Base-by-base conservation (phyloP, 2,329 filamentous ascomycete genomes). In the Sporothrix luriei region DNA sequence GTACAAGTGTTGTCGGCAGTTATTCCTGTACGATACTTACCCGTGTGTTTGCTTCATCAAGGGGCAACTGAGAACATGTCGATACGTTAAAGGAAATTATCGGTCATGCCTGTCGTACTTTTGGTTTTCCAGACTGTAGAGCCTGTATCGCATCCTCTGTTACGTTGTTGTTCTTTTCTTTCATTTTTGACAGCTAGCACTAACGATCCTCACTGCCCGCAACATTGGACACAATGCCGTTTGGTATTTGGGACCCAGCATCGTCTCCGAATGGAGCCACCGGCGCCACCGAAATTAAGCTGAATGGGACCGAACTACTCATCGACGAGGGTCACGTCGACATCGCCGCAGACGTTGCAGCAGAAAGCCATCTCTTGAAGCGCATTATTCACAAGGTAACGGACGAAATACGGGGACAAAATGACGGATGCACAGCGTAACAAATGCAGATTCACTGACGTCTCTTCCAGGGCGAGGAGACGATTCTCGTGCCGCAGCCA, bases 401-500 rank as follows among this genome's bases (percentile, higher is more conserved):
- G 21, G 49, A 52, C 19, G 10, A 24, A 24, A n/a, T 11, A 52
- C 4, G 21, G 21, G 16, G 21, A 6, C 19, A 52, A 24, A 21
- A 52, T 9, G 19, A 21, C 10, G 49, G n/a, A 21, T 21, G n/a
- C n/a, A 6, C 10, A 7, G 24, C 9, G 29, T 38, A 21, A 10
- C 4, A 61, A n/a, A 38, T 14, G 13, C 16, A 40, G 33, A 33
- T 33, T 33, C n/a, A 51, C 46, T 65, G 19, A 65, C 24, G 13
- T 2, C 7, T 33, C 3, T 24, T 49, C 38, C 38, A 74, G 72
- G 73, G 72, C 6, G 66, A 57, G 26, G 71, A 74, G 48, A 74
- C 71, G 2, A 73, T 74, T 59, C 71, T 74, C 5, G 38, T 74
- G 5, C 66, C 66, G 11, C 66, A 68, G 54, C 54, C 66, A 9